A percentile compares a stretch with the other conserved stretches of the same genome.
phyloP scores from a whole-genome alignment of 2,329 filamentous ascomycete species.

The Monosporascus sp. region DNA sequence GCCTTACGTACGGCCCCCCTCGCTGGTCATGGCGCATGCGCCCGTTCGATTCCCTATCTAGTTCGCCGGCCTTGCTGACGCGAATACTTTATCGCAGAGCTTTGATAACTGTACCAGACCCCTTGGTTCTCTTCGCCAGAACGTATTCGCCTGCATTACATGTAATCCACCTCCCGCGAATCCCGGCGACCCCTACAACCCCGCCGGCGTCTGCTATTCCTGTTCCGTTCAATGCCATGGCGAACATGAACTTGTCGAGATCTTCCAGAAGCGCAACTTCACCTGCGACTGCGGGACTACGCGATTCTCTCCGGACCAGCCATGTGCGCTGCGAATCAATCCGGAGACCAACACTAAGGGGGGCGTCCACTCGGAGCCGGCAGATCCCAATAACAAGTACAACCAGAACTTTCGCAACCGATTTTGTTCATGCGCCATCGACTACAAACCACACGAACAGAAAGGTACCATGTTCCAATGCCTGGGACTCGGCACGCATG shows the following conservation, averaged over 20 bases:
- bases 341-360: constrained; percentile 69
- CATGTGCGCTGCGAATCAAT: constrained; percentile 73
- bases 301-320: constrained; percentile 60
- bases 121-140: constrained; percentile 84
- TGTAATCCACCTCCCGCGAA: constrained; percentile 76
- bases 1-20: constrained; percentile 66
- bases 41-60: constrained; percentile 1
- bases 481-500: constrained; percentile 71
- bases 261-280: constrained; percentile 94
- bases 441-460: constrained; percentile 84
- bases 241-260: constrained; percentile 89
- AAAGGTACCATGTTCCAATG: constrained; percentile 99
- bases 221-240: constrained; percentile 97
- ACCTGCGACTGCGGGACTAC: constrained; percentile 94
- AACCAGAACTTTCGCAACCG: constrained; percentile 92
- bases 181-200: constrained; percentile 56
- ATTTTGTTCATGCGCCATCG: constrained; percentile 84
- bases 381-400: constrained; percentile 74
- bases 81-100: constrained; percentile 50
- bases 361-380: constrained; percentile 68
- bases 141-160: constrained; percentile 86
- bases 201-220: constrained; percentile 89
- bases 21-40: background rate
- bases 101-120: constrained; percentile 89
- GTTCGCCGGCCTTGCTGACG: constrained; percentile 17